A percentile compares a stretch with the other conserved stretches of the same genome.
phyloP scores from a whole-genome alignment of 768 basidiomycete species.

The Cystofilobasidium capitatum region DNA sequence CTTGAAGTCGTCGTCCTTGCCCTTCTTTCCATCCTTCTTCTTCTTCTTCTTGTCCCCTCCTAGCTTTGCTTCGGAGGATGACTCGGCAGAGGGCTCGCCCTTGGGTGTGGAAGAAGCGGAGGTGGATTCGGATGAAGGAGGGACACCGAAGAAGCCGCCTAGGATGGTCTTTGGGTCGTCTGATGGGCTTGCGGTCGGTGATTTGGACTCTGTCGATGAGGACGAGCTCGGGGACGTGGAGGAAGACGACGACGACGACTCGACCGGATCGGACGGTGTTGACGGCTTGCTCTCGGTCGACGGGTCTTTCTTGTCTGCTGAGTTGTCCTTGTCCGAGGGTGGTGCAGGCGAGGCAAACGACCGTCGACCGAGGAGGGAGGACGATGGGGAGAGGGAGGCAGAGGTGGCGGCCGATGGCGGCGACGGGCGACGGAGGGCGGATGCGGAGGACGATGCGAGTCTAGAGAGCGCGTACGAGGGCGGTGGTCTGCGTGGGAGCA shows the following conservation, averaged over 20 bases:
- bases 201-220: not conserved
- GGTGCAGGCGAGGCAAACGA: too few species aligned
- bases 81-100: not conserved
- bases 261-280: too few species aligned
- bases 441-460: too few species aligned
- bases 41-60: constrained; percentile 4
- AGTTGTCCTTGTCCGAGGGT: too few species aligned
- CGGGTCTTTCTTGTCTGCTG: too few species aligned
- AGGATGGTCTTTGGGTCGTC: not conserved
- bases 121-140: not conserved
- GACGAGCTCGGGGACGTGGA: not conserved
- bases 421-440: too few species aligned
- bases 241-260: not conserved
- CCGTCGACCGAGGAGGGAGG: too few species aligned
- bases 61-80: not conserved
- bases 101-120: not conserved
- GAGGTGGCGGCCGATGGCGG: too few species aligned
- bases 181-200: not conserved
- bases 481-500: too few species aligned
- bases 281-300: too few species aligned
- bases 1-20: not conserved
- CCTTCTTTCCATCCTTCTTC: not conserved
- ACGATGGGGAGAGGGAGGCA: too few species aligned
- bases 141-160: not conserved
- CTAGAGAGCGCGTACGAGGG: too few species aligned